These are phyloP conservation scores for Sparassis latifolia DNA, from an alignment of 1,284 basidiomycete species.

Conservation along the genomic window DNA sequence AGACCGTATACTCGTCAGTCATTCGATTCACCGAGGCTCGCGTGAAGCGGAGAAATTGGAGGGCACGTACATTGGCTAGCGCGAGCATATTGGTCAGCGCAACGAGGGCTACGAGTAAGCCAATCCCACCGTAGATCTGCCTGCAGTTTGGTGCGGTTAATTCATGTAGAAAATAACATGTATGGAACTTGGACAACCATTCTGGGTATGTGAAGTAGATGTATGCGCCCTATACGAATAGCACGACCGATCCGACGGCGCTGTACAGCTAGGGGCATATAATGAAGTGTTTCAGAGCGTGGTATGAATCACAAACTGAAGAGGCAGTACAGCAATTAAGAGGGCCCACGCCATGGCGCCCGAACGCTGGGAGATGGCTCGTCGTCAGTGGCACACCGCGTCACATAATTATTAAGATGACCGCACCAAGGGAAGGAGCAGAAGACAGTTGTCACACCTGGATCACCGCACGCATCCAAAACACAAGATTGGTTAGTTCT, in stretches of 20 bases:
- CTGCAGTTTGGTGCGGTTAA: constrained; percentile 25
- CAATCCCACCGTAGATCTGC: constrained; percentile 73
- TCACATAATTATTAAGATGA: constrained; percentile 3
- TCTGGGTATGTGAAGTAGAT: constrained; percentile 68
- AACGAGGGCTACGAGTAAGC: constrained; percentile 47
- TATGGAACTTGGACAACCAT: constrained; percentile 36
- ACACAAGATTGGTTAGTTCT: neutral
- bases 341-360: constrained; percentile 73
- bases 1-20: too few relatives aligned
- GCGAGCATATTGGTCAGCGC: constrained; percentile 58
- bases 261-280: constrained; percentile 48
- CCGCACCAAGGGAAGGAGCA: constrained; percentile 61
- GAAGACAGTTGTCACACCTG: constrained; percentile 71
- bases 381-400: neutral
- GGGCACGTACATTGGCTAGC: constrained; percentile 52
- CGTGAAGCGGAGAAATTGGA: neutral
- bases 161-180: neutral
- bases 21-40: neutral
- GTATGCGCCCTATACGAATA: constrained; percentile 60
- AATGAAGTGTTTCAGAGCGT: constrained; percentile 7
- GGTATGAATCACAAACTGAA: constrained; percentile 4
- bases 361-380: constrained; percentile 38
- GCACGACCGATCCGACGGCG: constrained; percentile 61
- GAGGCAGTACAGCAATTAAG: constrained; percentile 48
- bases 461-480: constrained; percentile 1